Evolutionary conservation across 2,329 filamentous ascomycete species (phyloP).

Genomic region (Dryadomyces quercivorus): DNA sequence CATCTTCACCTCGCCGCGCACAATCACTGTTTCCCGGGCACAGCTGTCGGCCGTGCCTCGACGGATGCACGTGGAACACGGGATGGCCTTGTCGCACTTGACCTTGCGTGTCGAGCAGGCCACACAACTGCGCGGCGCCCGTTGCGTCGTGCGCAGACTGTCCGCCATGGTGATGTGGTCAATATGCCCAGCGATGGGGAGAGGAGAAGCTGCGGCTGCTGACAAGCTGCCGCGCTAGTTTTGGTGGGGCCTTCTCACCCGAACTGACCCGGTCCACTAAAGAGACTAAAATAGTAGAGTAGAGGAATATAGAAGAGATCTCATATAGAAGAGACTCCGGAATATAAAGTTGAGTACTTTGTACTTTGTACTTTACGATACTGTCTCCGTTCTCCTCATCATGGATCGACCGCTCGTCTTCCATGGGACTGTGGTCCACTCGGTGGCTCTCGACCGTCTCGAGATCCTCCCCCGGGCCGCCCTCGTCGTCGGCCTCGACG

Average conservation of each 20-base stretch:
- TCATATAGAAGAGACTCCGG: too few species aligned
- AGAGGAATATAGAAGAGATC: too few species aligned
- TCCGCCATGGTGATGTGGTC: neutral
- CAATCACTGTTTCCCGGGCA: neutral
- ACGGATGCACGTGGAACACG: constrained; percentile 14
- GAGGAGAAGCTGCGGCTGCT: neutral
- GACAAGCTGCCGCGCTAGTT: neutral
- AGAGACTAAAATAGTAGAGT: too few species aligned
- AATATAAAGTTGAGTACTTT: too few species aligned
- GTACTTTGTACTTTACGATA: too few species aligned
- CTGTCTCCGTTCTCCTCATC: neutral
- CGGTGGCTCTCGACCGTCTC: neutral
- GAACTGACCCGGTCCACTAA: too few species aligned
- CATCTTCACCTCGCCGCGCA: neutral
- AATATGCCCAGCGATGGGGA: neutral
- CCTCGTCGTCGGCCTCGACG: neutral
- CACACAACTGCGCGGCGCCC: constrained; percentile 14
- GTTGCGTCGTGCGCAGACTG: constrained; percentile 8
- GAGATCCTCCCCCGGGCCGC: constrained; percentile 13
- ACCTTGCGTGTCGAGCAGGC: constrained; percentile 15
- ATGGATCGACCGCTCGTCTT: neutral
- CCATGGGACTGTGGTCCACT: constrained; percentile 1
- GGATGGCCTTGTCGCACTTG: constrained; percentile 15
- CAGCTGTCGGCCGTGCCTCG: constrained; percentile 9
- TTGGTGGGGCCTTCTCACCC: too few species aligned